Base-by-base conservation (phyloP, 495 filamentous ascomycete genomes). In the Penicillium pancosmium region DNA sequence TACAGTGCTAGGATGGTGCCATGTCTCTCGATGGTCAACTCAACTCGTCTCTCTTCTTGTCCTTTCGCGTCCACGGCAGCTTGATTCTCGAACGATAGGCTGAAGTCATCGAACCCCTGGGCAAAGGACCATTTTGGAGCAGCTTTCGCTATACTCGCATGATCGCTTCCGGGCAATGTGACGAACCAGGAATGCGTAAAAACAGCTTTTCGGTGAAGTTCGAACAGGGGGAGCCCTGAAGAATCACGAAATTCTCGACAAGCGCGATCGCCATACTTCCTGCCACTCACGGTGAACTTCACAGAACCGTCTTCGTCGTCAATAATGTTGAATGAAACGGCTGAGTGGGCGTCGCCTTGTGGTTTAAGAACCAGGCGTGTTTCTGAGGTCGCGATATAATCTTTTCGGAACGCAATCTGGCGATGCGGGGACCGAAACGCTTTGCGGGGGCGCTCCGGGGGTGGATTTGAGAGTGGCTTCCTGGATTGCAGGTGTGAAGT, bases 161-260 rank as follows among this genome's bases (percentile, higher is more conserved):
- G 8, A 48, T 48, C 54, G 49, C 55, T 55, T 33, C 70, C 70
- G 1, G 70, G 70, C 46, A 71, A 56, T 3, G 66, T 66, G 31
- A 73, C 52, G 11, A 48, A 63, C 70, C 70, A 73, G 10, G 52
- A 38, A 15, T 52, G 40, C 19, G 40, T 51, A 18, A 55, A 53
- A 16, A 48, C 27, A 5, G 27, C 31, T 40, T 60, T 60, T 7
- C 55, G 54, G 41, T 71, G 66, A 2, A 73, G 55, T 48, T 73
- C 68, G 54, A 73, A 71, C 2, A 69, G 49, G 5, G 68, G 67
- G 2, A 71, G 54, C 11, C 68, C 68, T 13, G 64, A 65, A n/a
- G 62, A 56, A 36, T 69, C 68, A 38, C 65, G 66, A 36, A 71
- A 65, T 19, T 69, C 68, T 1, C 69, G 67, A 55, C 66, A 69